Evolutionary conservation across 495 filamentous ascomycete species (phyloP).

Genomic region (Tuber magnatum): DNA sequence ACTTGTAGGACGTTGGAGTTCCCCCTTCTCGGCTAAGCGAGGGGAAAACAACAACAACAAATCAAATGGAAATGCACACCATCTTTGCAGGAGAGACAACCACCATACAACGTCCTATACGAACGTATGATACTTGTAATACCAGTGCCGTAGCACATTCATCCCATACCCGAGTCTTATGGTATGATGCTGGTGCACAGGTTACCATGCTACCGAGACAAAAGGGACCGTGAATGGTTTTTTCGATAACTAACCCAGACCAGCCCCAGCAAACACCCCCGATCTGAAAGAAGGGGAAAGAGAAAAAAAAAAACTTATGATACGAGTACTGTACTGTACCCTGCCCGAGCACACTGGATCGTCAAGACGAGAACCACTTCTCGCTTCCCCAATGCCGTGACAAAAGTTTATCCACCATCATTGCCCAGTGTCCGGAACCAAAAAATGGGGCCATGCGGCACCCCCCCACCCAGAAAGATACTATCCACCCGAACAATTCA

Average conservation of each 20-base stretch:
- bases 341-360: no score
- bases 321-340: no score
- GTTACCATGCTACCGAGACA: not conserved
- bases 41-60: not conserved
- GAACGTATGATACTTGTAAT: no score
- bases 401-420: no score
- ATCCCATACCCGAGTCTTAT: not conserved
- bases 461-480: not conserved
- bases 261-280: not conserved
- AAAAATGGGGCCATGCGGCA: not conserved
- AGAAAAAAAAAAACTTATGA: not conserved
- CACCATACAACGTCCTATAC: not conserved
- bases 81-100: not conserved
- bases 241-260: not conserved
- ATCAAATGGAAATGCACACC: slow-evolving; percentile 4
- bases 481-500: not conserved
- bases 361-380: not conserved
- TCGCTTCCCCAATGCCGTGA: not conserved
- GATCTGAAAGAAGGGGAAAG: not conserved
- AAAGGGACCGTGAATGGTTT: not conserved
- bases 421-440: not conserved
- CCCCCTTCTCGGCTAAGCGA: not conserved
- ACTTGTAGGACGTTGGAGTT: not conserved
- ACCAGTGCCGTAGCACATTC: not conserved
- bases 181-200: not conserved